A percentile compares a stretch with the other conserved stretches of the same genome.
These are phyloP conservation scores for Suillus brevipes DNA, from an alignment of 768 basidiomycete genomes.

Conservation along the genomic window DNA sequence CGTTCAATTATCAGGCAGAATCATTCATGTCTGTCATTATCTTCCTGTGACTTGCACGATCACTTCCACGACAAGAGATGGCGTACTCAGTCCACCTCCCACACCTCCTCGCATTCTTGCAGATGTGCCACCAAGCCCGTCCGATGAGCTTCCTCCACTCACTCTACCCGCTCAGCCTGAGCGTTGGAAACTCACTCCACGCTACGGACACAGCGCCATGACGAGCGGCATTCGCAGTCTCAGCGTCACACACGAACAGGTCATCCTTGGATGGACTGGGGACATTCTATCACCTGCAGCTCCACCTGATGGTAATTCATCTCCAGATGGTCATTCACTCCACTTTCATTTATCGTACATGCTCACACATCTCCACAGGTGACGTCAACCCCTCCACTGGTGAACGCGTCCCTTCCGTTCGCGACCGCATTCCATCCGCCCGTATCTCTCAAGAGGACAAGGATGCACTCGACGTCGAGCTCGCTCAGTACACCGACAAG, in stretches of 20 bases:
- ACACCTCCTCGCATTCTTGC: conserved; percentile 66
- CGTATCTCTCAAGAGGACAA: conserved; percentile 63
- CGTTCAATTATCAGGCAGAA: conserved; percentile 78
- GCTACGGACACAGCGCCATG: conserved; percentile 94
- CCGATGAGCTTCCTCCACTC: conserved; percentile 15
- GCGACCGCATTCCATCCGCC: conserved; percentile 47
- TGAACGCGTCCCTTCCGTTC: conserved; percentile 14
- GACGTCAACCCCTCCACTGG: conserved; percentile 4
- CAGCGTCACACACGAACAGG: conserved; percentile 80
- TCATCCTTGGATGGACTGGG: conserved; percentile 94
- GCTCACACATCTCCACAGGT: conserved; percentile 11
- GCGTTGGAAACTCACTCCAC: conserved; percentile 73
- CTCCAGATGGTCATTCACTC: conserved; percentile 23
- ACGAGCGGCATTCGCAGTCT: conserved; percentile 89
- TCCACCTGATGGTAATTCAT: conserved; percentile 30
- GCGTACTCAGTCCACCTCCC: conserved; percentile 71
- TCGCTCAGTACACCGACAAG: conserved; percentile 54
- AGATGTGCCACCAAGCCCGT: conserved; percentile 45
- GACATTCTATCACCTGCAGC: conserved; percentile 58
- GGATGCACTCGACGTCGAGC: conserved; percentile 60
- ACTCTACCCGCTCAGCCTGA: conserved; percentile 12
- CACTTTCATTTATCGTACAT: conserved; percentile 8
- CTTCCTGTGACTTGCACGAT: conserved; percentile 77
- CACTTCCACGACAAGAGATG: conserved; percentile 34
- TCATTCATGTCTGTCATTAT: conserved; percentile 91